A percentile compares a stretch with the other conserved stretches of the same genome.
These are phyloP conservation scores for Vicia villosa DNA, from an alignment of 306 rosid genomes.

Conservation along the genomic window DNA sequence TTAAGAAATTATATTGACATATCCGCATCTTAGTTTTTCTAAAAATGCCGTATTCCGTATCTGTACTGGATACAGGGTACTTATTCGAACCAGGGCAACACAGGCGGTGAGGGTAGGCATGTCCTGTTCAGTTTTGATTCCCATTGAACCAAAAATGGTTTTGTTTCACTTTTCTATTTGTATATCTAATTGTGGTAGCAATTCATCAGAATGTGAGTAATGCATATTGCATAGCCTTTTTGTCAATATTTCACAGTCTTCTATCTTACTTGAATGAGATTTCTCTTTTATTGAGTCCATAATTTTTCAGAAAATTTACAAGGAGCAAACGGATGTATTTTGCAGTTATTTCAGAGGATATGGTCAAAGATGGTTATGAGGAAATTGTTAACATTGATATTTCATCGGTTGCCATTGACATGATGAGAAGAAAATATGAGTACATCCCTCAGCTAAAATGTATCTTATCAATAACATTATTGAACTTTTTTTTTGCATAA, in stretches of 20 bases:
- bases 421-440: conserved; percentile 79
- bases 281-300: conserved; percentile 20
- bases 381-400: conserved; percentile 82
- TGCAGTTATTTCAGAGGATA: conserved; percentile 93
- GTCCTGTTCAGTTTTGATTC: too few species aligned
- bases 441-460: conserved; percentile 82
- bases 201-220: neutral
- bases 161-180: neutral
- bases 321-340: conserved; percentile 32
- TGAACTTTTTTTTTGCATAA: neutral
- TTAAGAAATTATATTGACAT: too few species aligned
- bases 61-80: too few species aligned
- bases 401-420: conserved; percentile 82
- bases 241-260: neutral
- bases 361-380: conserved; percentile 88
- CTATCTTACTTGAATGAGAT: conserved; percentile 16
- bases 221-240: neutral
- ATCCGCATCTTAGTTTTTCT: too few species aligned
- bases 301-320: conserved; percentile 29
- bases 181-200: conserved; percentile 2
- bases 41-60: too few species aligned
- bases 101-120: neutral
- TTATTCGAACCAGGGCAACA: too few species aligned
- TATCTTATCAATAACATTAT: conserved; percentile 44
- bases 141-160: neutral